Percentiles rank a stretch among this genome's conserved stretches.
These are phyloP conservation scores for Eucalyptus pauciflora DNA, from an alignment of 345 rosid genomes.

Conservation along the genomic window DNA sequence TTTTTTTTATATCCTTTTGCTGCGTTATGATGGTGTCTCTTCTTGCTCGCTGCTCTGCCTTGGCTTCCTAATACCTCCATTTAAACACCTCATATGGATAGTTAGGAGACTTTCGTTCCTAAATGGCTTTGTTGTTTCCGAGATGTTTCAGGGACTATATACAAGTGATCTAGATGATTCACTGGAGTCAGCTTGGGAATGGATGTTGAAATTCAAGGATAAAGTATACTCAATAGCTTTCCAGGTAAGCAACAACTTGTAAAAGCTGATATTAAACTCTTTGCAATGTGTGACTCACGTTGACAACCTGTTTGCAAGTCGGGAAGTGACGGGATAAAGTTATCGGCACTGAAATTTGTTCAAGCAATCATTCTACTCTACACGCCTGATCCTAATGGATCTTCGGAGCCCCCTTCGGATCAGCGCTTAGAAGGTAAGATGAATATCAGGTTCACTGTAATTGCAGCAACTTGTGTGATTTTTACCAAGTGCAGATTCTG, in stretches of 20 bases:
- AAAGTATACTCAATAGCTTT: conserved; percentile 65
- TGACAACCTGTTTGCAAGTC: conserved; percentile 29
- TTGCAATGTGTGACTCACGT: conserved; percentile 12
- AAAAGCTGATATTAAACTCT: neutral
- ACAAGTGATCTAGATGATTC: conserved; percentile 53
- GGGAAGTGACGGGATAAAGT: conserved; percentile 69
- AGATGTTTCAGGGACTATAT: conserved; percentile 52
- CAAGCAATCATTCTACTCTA: conserved; percentile 83
- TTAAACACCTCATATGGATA: neutral
- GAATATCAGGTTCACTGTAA: neutral
- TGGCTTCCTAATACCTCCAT: neutral
- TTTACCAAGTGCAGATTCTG: neutral
- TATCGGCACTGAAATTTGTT: conserved; percentile 78
- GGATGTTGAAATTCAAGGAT: conserved; percentile 82
- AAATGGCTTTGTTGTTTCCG: neutral
- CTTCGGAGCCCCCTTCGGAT: conserved; percentile 41
- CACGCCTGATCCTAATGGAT: conserved; percentile 69
- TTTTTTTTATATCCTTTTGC: neutral
- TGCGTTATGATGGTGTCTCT: neutral
- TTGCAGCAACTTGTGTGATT: neutral
- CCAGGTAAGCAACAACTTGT: conserved; percentile 31
- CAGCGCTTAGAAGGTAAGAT: conserved; percentile 36
- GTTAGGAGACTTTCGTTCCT: neutral
- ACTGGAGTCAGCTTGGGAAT: conserved; percentile 69
- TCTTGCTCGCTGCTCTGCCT: neutral